These are phyloP conservation scores for Rhodocollybia butyracea DNA, from an alignment of 768 basidiomycete genomes.

Conservation along the genomic window DNA sequence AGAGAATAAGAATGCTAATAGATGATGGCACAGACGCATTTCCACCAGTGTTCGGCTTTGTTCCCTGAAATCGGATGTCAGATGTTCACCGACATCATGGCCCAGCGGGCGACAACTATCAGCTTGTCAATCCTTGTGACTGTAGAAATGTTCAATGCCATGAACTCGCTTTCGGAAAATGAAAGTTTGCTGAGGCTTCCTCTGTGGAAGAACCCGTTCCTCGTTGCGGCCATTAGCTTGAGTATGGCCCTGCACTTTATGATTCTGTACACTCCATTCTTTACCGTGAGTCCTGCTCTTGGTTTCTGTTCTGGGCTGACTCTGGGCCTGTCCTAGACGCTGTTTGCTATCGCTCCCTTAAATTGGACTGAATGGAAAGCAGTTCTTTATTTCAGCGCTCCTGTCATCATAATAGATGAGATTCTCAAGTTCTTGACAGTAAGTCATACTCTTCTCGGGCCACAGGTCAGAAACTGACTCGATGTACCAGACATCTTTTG, in stretches of 20 bases:
- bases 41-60: slow-evolving; percentile 81
- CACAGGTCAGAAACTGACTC: background rate
- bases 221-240: slow-evolving; percentile 83
- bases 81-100: slow-evolving; percentile 90
- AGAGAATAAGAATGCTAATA: no score
- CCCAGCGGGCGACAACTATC: slow-evolving; percentile 90
- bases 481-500: slow-evolving; percentile 43
- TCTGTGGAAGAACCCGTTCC: slow-evolving; percentile 92
- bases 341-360: slow-evolving; percentile 91
- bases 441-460: slow-evolving; percentile 22
- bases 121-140: slow-evolving; percentile 95
- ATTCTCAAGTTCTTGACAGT: slow-evolving; percentile 81
- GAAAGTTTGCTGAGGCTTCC: slow-evolving; percentile 88
- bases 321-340: slow-evolving; percentile 40
- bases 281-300: slow-evolving; percentile 59
- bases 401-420: slow-evolving; percentile 90
- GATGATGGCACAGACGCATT: slow-evolving; percentile 67
- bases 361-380: slow-evolving; percentile 97
- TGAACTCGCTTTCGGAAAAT: slow-evolving; percentile 98
- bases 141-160: slow-evolving; percentile 96
- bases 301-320: slow-evolving; percentile 3
- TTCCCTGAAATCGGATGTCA: slow-evolving; percentile 93
- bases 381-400: slow-evolving; percentile 82
- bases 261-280: slow-evolving; percentile 97
- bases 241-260: slow-evolving; percentile 93